Evolutionary conservation across 768 basidiomycete genomes (phyloP), one percentile per base, ranked within the genome.

Genomic region (Amanita muscaria): DNA sequence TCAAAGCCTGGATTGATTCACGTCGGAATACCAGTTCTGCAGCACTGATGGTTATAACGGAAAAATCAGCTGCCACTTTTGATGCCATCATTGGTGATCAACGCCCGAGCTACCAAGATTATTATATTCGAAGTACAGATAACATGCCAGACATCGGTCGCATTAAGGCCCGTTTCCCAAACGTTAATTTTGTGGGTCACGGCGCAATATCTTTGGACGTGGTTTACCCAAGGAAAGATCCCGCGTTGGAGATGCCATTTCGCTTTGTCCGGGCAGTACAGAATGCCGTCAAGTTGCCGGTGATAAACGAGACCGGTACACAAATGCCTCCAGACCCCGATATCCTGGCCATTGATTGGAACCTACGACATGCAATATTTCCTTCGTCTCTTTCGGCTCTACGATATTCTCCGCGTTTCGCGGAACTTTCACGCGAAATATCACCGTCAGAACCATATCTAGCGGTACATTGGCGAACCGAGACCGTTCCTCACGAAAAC

Each of bases 381-480:
- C 52, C 59, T 0, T 40, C 60, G 15, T 27, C 53, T 2, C 37
- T 49, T 8, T 22, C 41, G 1, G 54, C 53, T 18, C 62, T 77
- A 25, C 59, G 65, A 30, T 80, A 80, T 53, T 64, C 79, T 3
- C 52, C 59, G 0, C 51, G 34, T 1, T 68, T 79, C 42, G 57
- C 63, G 30, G 57, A 59, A 8, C 63, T 79, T 7, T 74, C 73
- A 0, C 50, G 54, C 6, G 52, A 50, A 24, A 54, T 79, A 35
- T 54, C 59, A 0, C 62, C 65, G 15, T 44, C 64, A 0, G 51
- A 52, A 1, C 65, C 71, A 0, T 79, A 72, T 55, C 52, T 72
- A 3, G 70, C 66, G 0, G 67, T 82, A 6, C 74, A 79, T 51
- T 82, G 76, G 78, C 61, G 73, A 16, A 74, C 74, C 66, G 76